Conservation (phyloP, 106 monocot genomes). For the Dendrobium huoshanense region DNA sequence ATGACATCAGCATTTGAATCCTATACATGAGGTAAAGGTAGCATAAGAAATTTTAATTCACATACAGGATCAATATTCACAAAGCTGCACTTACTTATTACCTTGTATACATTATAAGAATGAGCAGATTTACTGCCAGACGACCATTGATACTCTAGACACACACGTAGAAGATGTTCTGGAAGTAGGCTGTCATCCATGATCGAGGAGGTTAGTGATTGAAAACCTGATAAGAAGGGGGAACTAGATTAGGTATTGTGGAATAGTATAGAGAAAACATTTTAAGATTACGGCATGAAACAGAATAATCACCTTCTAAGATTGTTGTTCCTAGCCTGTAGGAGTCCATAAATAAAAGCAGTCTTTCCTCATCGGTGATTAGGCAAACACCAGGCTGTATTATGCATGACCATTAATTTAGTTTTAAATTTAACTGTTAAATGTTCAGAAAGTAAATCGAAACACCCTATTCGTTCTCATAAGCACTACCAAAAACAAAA, state of each 20-base stretch:
- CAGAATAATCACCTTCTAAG: conserved; percentile 41
- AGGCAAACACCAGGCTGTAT: conserved; percentile 41
- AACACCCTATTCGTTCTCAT: neutral
- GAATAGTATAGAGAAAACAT: neutral
- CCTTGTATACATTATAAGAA: conserved; percentile 67
- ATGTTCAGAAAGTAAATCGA: neutral
- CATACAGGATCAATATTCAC: neutral
- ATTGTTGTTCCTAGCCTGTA: conserved; percentile 57
- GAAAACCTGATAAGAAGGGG: conserved; percentile 39
- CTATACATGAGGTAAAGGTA: conserved; percentile 17
- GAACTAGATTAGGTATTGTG: neutral
- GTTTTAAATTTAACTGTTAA: neutral
- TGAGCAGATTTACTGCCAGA: conserved; percentile 9
- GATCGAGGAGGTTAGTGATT: conserved; percentile 16
- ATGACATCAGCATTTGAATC: conserved; percentile 58
- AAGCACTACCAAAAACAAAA: neutral
- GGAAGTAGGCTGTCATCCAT: conserved; percentile 67
- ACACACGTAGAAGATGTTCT: conserved; percentile 61
- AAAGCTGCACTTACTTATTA: conserved; percentile 6
- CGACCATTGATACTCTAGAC: conserved; percentile 38
- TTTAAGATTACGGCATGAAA: neutral
- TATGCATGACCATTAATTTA: neutral
- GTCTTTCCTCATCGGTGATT: conserved; percentile 31
- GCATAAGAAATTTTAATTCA: neutral
- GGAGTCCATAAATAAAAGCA: conserved; percentile 51